Evolutionary conservation across 1,284 basidiomycete genomes (phyloP).

Genomic region (Mycena sp.): DNA sequence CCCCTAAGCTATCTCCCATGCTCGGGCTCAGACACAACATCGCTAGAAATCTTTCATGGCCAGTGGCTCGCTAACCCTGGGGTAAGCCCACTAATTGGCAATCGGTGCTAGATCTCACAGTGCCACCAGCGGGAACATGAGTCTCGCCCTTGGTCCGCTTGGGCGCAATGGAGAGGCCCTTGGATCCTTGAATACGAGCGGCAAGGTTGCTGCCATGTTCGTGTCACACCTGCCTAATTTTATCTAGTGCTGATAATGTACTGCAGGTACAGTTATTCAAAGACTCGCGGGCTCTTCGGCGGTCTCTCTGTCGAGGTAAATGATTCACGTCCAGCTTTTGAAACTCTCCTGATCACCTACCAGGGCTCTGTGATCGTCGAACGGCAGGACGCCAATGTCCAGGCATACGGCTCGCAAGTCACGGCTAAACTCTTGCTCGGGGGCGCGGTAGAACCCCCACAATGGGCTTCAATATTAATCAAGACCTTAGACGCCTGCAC

Average conservation of each 20-base stretch:
- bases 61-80: slow-evolving; percentile 90
- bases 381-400: slow-evolving; percentile 89
- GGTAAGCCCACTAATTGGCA: neutral
- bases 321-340: neutral
- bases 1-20: too few species aligned
- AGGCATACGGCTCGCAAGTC: slow-evolving; percentile 82
- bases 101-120: neutral
- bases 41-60: slow-evolving; percentile 90
- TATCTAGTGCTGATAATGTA: slow-evolving; percentile 16
- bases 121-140: slow-evolving; percentile 79
- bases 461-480: slow-evolving; percentile 81
- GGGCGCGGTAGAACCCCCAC: slow-evolving; percentile 77
- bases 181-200: slow-evolving; percentile 87
- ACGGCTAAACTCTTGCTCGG: slow-evolving; percentile 83
- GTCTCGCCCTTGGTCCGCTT: slow-evolving; percentile 91
- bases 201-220: slow-evolving; percentile 93
- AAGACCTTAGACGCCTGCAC: slow-evolving; percentile 80
- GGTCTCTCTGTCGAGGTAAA: slow-evolving; percentile 80
- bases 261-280: slow-evolving; percentile 90
- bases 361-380: slow-evolving; percentile 92
- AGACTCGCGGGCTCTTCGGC: slow-evolving; percentile 93
- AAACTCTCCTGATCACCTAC: neutral
- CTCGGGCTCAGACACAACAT: too few species aligned
- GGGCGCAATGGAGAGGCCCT: slow-evolving; percentile 95
- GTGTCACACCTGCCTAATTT: slow-evolving; percentile 25